phyloP scores from a whole-genome alignment of 1,284 basidiomycete species.

The Pascua sp. region DNA sequence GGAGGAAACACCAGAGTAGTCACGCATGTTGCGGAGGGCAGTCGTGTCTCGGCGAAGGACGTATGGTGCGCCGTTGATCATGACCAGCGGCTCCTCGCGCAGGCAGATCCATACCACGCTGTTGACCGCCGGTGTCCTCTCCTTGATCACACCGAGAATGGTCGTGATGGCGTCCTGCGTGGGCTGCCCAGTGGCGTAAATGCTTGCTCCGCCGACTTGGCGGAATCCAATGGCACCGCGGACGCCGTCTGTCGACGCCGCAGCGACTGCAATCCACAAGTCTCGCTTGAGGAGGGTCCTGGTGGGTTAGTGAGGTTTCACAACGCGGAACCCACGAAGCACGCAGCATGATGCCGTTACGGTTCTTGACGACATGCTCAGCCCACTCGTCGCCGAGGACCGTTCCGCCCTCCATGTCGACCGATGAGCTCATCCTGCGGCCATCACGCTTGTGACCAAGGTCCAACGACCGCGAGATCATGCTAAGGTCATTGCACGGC shows the following conservation, averaged over 20 bases:
- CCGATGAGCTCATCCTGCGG: constrained; percentile 50
- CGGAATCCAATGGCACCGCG: constrained; percentile 95
- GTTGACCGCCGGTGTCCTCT: constrained; percentile 59
- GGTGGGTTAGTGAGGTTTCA: not conserved
- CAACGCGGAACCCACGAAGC: constrained; percentile 61
- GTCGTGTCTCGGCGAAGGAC: constrained; percentile 65
- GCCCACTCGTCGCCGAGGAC: constrained; percentile 91
- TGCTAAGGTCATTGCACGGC: constrained; percentile 78
- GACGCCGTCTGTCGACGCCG: constrained; percentile 61
- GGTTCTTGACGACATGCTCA: constrained; percentile 86
- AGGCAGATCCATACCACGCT: constrained; percentile 88
- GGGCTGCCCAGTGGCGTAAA: constrained; percentile 85
- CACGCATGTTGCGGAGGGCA: constrained; percentile 78
- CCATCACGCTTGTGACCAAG: constrained; percentile 18
- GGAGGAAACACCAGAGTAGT: constrained; percentile 88
- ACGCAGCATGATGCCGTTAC: constrained; percentile 87
- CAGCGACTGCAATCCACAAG: constrained; percentile 74
- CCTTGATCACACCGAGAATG: constrained; percentile 69
- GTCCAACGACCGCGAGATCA: constrained; percentile 44
- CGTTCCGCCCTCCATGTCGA: constrained; percentile 75
- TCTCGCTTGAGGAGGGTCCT: constrained; percentile 65
- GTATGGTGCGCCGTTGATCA: constrained; percentile 61
- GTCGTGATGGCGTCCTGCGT: constrained; percentile 83
- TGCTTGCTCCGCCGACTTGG: constrained; percentile 73
- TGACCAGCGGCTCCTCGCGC: constrained; percentile 86